Evolutionary conservation across 139 green algal species (phyloP), one percentile per base, ranked within the genome.

Genomic region (Eudorina sp.): DNA sequence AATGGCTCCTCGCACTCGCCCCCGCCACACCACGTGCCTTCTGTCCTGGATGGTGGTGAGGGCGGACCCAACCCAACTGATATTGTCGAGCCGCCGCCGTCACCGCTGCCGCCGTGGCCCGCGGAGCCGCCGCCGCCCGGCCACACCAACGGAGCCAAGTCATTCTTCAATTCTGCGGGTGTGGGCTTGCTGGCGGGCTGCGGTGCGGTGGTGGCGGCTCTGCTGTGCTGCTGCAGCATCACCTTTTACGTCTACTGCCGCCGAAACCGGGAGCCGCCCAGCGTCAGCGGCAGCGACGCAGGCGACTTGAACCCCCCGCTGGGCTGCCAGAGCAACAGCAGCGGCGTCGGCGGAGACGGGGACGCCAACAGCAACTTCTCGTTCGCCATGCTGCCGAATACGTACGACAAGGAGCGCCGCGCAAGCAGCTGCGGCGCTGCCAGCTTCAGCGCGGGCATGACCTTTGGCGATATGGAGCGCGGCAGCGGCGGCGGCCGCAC

Each of bases 331-430:
- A 84, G 55, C 77, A 46, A 40, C 51, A 60, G 14, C 53, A 9
- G 23, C 23, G 8, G 14, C 40, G 13, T 4, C 36, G 16, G 2
- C 31, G 31, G n/a, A n/a, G 80, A 77, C 62, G 80, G 62, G 60
- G 13, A 38, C 8, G 78, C 81, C 29, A 62, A 79, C 8, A 69
- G 60, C 64, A 87, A 87, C 64, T 87, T 87, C 64, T 87, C 81
- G 4, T 87, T 87, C 13, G 81, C 62, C 0, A 78, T 87, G 62
- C 1, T 73, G 41, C 53, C 62, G 23, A 60, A 77, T 29, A 43
- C 29, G n/a, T 86, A 62, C 7, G 81, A 87, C 16, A 79, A 78
- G 62, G 55, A 87, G 9, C 1, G n/a, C 18, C 14, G 62, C 18
- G 6, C 38, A 9, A 64, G 78, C 58, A 85, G 78, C 78, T n/a